phyloP scores from a whole-genome alignment of 805 yeast genomes.

The Lipomyces japonicus region DNA sequence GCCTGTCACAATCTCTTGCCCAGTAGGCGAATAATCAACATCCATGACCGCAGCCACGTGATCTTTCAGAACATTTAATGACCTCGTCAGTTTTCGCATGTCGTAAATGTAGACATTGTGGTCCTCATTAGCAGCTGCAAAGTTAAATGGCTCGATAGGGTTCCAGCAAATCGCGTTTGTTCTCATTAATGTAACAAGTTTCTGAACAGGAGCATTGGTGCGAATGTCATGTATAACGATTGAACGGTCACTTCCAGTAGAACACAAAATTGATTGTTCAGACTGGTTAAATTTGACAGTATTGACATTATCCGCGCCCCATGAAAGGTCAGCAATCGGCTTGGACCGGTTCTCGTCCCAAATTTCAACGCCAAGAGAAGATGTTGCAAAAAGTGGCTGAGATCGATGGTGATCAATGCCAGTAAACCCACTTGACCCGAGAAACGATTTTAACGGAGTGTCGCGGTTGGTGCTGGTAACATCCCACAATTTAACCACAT shows the following conservation, averaged over 20 bases:
- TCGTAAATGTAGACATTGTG: slow-evolving; percentile 94
- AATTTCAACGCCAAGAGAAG: slow-evolving; percentile 83
- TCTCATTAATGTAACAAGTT: slow-evolving; percentile 74
- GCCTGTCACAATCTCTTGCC: slow-evolving; percentile 92
- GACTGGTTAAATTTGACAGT: slow-evolving; percentile 84
- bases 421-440: slow-evolving; percentile 79
- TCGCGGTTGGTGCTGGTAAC: slow-evolving; percentile 41
- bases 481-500: slow-evolving; percentile 85
- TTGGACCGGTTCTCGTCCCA: slow-evolving; percentile 86
- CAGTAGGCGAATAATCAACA: slow-evolving; percentile 94
- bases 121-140: slow-evolving; percentile 90
- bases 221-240: slow-evolving; percentile 86
- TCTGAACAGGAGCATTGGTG: slow-evolving; percentile 88
- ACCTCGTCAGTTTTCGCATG: slow-evolving; percentile 83
- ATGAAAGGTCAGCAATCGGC: slow-evolving; percentile 71
- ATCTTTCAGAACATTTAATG: slow-evolving; percentile 84
- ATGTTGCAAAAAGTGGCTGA: slow-evolving; percentile 77
- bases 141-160: slow-evolving; percentile 94
- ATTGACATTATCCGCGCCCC: slow-evolving; percentile 94
- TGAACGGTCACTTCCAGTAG: slow-evolving; percentile 87
- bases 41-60: slow-evolving; percentile 95
- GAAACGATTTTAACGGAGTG: slow-evolving; percentile 72
- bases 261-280: slow-evolving; percentile 83
- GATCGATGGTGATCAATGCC: slow-evolving; percentile 81
- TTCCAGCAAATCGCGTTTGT: slow-evolving; percentile 91